These are phyloP conservation scores for Ceratobasidium sp. DNA, from an alignment of 1,284 basidiomycete species.

Conservation along the genomic window DNA sequence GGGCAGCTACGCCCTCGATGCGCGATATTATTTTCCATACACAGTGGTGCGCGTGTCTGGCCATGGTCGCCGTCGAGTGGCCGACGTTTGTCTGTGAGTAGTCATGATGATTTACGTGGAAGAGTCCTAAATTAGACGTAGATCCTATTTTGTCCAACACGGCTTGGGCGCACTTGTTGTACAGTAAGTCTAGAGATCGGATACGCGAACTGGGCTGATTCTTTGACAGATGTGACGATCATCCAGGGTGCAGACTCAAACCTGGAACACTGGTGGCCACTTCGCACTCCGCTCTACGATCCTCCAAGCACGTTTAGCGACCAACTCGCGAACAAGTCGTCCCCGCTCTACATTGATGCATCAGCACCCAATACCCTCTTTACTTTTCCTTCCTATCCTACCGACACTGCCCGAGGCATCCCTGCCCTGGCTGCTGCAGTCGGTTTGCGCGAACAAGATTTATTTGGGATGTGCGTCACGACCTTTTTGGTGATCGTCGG, in stretches of 20 bases:
- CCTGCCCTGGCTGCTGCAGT: constrained; percentile 80
- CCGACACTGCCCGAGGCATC: constrained; percentile 68
- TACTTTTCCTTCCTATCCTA: constrained; percentile 59
- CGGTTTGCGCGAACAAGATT: constrained; percentile 80
- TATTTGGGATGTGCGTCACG: constrained; percentile 84
- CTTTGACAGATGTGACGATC: constrained; percentile 74
- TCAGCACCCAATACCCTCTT: constrained; percentile 74
- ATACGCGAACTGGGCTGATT: constrained; percentile 32
- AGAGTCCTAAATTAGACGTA: constrained; percentile 49
- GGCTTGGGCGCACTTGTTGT: constrained; percentile 86
- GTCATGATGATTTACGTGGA: not conserved
- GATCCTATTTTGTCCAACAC: constrained; percentile 87
- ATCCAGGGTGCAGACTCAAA: constrained; percentile 57
- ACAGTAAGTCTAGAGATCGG: constrained; percentile 65
- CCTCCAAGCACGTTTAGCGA: constrained; percentile 72
- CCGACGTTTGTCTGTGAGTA: constrained; percentile 86
- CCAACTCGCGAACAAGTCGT: constrained; percentile 73
- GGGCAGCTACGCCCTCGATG: constrained; percentile 85
- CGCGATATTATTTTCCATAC: constrained; percentile 93
- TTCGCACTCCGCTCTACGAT: constrained; percentile 64
- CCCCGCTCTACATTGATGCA: constrained; percentile 80
- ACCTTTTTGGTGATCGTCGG: constrained; percentile 84
- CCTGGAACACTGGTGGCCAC: constrained; percentile 68
- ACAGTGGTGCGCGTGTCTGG: constrained; percentile 79
- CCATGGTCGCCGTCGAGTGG: constrained; percentile 95